Evolutionary conservation across 2,329 filamentous ascomycete genomes (phyloP).

Genomic region (Stemphylium beticola): DNA sequence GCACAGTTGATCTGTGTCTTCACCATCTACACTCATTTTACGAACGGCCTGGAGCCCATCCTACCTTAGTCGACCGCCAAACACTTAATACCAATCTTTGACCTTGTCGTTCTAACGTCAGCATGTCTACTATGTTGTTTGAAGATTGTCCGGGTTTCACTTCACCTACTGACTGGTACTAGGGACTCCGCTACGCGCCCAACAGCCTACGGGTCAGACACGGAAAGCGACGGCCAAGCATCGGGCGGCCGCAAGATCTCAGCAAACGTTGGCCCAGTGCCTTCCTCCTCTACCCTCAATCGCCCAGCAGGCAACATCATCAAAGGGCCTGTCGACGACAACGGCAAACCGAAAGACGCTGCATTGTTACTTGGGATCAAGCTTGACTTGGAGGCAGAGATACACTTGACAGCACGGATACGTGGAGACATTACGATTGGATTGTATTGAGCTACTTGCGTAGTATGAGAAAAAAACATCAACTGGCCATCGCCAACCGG

Average conservation of each 20-base stretch:
- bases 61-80: background rate
- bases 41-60: constrained; percentile 19
- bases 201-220: constrained; percentile 45
- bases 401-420: constrained; percentile 66
- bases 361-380: constrained; percentile 68
- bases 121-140: constrained; percentile 42
- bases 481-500: background rate
- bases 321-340: constrained; percentile 62
- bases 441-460: constrained; percentile 55
- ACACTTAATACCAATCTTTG: constrained; percentile 9
- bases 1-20: constrained; percentile 37
- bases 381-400: constrained; percentile 67
- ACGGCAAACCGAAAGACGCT: constrained; percentile 64
- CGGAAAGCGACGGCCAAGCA: constrained; percentile 51
- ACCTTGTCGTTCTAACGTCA: constrained; percentile 1
- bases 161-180: constrained; percentile 5
- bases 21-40: constrained; percentile 10
- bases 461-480: background rate
- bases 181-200: constrained; percentile 40
- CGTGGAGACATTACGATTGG: constrained; percentile 67
- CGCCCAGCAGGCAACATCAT: constrained; percentile 55
- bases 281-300: constrained; percentile 49
- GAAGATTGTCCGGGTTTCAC: background rate
- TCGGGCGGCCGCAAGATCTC: constrained; percentile 47
- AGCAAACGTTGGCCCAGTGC: constrained; percentile 38